These are phyloP conservation scores for Tieghemiomyces parasiticus DNA, from an alignment of 192 early-diverging fungal species.

Conservation along the genomic window DNA sequence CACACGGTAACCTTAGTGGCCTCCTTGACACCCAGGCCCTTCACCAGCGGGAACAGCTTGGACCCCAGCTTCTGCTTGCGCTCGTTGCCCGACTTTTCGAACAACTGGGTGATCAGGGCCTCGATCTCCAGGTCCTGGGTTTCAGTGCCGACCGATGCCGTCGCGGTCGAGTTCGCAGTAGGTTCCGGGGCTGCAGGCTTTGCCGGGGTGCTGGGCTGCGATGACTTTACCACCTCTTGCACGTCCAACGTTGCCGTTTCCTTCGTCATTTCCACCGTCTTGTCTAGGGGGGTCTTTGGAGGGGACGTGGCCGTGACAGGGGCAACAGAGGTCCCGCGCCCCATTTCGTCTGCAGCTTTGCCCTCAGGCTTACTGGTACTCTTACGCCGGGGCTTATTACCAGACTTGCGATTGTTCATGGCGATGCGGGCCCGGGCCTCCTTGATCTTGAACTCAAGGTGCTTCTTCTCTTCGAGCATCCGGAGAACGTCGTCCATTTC, in stretches of 20 bases:
- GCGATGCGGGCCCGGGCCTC: not conserved
- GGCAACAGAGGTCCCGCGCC: not conserved
- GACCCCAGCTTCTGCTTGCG: slow-evolving; percentile 34
- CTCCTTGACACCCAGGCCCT: slow-evolving; percentile 31
- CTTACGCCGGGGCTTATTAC: not conserved
- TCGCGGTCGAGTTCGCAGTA: not conserved
- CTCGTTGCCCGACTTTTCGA: slow-evolving; percentile 27
- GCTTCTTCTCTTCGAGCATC: slow-evolving; percentile 20
- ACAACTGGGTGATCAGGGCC: slow-evolving; percentile 27
- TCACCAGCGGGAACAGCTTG: slow-evolving; percentile 33
- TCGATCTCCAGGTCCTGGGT: slow-evolving; percentile 23
- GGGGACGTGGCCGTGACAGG: not conserved
- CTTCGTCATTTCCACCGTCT: not conserved
- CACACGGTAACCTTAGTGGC: slow-evolving; percentile 34
- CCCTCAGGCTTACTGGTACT: not conserved
- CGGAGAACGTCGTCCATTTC: slow-evolving; percentile 24
- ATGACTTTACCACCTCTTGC: not conserved
- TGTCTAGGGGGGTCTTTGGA: not conserved
- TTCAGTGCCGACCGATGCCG: not conserved
- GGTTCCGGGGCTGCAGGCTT: too few species aligned
- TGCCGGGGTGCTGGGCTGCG: not conserved
- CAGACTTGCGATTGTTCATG: not conserved
- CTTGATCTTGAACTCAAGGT: slow-evolving; percentile 21
- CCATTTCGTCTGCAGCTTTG: not conserved
- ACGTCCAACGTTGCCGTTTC: not conserved